Evolutionary conservation across 345 rosid species (phyloP), one percentile per base, ranked within the genome.

Genomic region (Gossypium australe): DNA sequence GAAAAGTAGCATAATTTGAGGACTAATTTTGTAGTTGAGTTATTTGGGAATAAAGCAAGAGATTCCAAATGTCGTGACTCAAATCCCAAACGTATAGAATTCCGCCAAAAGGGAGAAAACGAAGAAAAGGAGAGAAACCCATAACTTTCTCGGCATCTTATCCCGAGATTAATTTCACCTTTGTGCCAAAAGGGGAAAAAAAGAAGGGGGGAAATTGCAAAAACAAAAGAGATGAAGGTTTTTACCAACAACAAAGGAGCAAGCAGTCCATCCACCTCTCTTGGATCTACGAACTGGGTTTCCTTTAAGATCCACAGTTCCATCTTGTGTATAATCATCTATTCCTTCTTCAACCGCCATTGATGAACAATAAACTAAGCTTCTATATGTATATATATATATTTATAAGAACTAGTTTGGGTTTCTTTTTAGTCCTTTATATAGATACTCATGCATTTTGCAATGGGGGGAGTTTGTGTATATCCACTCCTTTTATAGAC

Each of bases 201-300:
- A 3, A 13, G 17, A 12, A 49, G 5, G 13, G 53, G 3, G 11
- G 16, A 2, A 49, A 49, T 12, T 3, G 13, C 6, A 13, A 5
- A 5, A 14, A 17, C 7, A 14, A 20, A 57, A 57, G 12, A 22
- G 62, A 57, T 2, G 62, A 22, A 57, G 24, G 22, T 57, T 34
- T 34, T 34, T 57, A 57, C 97, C 97, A 12, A 94, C 95, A 74
- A 94, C 81, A 62, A 88, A 94, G 72, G 84, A 87, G 29, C 97
- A 89, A 78, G 97, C 98, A 70, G 70, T 87, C 98, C 97, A 92
- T 47, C 98, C 92, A 20, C 98, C 98, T 65, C 89, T 84, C 68
- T 83, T 70, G 75, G 98, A 91, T 75, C 95, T 85, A 62, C 86
- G 88, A 17, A 92, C 90, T 12, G 93, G 97, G 58, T 92, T 89